Evolutionary conservation across 2,329 filamentous ascomycete genomes (phyloP).

Genomic region (Monilinia polystroma): DNA sequence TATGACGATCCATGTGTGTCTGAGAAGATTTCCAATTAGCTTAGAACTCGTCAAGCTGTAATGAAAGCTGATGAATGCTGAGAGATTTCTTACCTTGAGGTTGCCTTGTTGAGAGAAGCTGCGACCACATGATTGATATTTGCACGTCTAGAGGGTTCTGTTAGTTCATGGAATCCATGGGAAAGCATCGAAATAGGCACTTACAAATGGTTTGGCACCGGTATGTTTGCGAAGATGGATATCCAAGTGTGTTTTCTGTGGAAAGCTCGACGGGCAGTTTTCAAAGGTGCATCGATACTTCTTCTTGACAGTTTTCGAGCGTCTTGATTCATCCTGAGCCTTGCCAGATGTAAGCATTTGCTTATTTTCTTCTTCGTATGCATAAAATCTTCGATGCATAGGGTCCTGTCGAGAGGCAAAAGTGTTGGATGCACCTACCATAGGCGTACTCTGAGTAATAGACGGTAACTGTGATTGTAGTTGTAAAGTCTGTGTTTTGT

Average conservation of each 20-base stretch:
- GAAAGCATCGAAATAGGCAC: slow-evolving; percentile 40
- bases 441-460: slow-evolving; percentile 30
- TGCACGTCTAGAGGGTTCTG: not conserved
- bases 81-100: slow-evolving; percentile 3
- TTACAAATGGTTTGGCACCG: slow-evolving; percentile 84
- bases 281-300: slow-evolving; percentile 72
- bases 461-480: slow-evolving; percentile 35
- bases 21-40: not conserved
- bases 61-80: not conserved
- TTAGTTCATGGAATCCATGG: not conserved
- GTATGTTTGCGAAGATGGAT: slow-evolving; percentile 89
- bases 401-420: slow-evolving; percentile 38
- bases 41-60: not conserved
- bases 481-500: slow-evolving; percentile 51
- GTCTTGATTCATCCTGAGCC: slow-evolving; percentile 29
- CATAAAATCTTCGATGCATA: slow-evolving; percentile 16
- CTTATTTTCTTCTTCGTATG: slow-evolving; percentile 25
- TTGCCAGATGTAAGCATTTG: slow-evolving; percentile 33
- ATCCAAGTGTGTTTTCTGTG: slow-evolving; percentile 88
- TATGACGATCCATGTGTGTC: slow-evolving; percentile 14
- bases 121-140: not conserved
- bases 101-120: slow-evolving; percentile 11
- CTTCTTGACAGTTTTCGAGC: slow-evolving; percentile 46
- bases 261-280: slow-evolving; percentile 78
- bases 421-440: slow-evolving; percentile 38